These are phyloP conservation scores for Cordyceps cicadae DNA, from an alignment of 2,329 filamentous ascomycete genomes.

Conservation along the genomic window DNA sequence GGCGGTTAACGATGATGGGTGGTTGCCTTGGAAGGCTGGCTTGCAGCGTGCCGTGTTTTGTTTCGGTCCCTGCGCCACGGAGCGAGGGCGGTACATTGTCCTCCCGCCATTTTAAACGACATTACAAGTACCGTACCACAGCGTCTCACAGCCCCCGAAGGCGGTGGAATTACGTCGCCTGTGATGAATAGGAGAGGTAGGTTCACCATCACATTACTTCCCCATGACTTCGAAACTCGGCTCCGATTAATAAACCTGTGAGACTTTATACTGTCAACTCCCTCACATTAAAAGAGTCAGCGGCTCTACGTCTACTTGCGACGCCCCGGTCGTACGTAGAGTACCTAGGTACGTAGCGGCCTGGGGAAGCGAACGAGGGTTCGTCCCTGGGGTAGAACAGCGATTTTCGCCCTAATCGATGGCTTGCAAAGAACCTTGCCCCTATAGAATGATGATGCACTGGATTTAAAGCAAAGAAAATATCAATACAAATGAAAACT, in stretches of 20 bases:
- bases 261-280: background rate
- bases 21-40: background rate
- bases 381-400: too few relatives aligned
- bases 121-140: background rate
- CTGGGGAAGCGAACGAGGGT: background rate
- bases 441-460: too few relatives aligned
- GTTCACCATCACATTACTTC: too few relatives aligned
- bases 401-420: too few relatives aligned
- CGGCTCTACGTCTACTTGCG: background rate
- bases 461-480: too few relatives aligned
- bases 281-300: background rate
- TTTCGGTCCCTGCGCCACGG: background rate
- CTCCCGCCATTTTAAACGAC: background rate
- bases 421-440: too few relatives aligned
- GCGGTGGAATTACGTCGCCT: constrained; percentile 4
- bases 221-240: background rate
- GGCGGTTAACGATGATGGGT: too few relatives aligned
- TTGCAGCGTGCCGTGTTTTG: background rate
- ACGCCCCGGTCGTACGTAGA: background rate
- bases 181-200: too few relatives aligned
- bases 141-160: background rate
- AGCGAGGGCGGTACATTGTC: background rate
- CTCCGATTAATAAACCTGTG: too few relatives aligned
- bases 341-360: background rate
- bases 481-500: too few relatives aligned